phyloP scores from a whole-genome alignment of 345 rosid genomes.

The Lepidium didymum region DNA sequence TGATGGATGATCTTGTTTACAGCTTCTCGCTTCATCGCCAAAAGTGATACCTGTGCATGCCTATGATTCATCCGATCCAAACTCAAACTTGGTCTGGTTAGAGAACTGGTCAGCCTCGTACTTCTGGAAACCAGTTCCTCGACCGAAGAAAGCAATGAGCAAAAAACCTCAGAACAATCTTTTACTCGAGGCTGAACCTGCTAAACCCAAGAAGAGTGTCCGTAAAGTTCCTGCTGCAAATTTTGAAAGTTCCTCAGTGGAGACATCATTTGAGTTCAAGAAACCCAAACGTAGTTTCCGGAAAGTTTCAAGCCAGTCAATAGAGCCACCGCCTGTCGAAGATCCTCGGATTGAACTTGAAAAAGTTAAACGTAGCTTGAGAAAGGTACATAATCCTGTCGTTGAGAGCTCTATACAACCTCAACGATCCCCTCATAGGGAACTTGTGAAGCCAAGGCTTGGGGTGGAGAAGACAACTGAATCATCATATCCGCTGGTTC shows the following conservation, averaged over 20 bases:
- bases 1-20: slow-evolving; percentile 26
- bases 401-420: slow-evolving; percentile 50
- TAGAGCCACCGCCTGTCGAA: slow-evolving; percentile 53
- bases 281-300: slow-evolving; percentile 59
- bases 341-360: slow-evolving; percentile 82
- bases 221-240: slow-evolving; percentile 53
- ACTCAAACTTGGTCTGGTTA: slow-evolving; percentile 71
- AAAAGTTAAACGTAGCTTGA: slow-evolving; percentile 82
- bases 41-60: slow-evolving; percentile 47
- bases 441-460: slow-evolving; percentile 45
- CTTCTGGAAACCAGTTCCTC: slow-evolving; percentile 72
- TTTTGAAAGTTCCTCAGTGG: slow-evolving; percentile 35
- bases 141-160: slow-evolving; percentile 37
- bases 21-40: slow-evolving; percentile 78
- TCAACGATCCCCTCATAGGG: slow-evolving; percentile 52
- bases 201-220: slow-evolving; percentile 57
- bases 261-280: slow-evolving; percentile 50
- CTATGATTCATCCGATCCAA: slow-evolving; percentile 49
- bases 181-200: slow-evolving; percentile 45
- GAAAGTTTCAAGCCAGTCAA: slow-evolving; percentile 50
- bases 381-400: slow-evolving; percentile 75
- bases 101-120: slow-evolving; percentile 67
- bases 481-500: slow-evolving; percentile 21
- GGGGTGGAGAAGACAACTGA: slow-evolving; percentile 37
- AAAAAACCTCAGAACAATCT: slow-evolving; percentile 47